Conservation (phyloP, 495 filamentous ascomycete genomes). For the Penicillium bovifimosum region DNA sequence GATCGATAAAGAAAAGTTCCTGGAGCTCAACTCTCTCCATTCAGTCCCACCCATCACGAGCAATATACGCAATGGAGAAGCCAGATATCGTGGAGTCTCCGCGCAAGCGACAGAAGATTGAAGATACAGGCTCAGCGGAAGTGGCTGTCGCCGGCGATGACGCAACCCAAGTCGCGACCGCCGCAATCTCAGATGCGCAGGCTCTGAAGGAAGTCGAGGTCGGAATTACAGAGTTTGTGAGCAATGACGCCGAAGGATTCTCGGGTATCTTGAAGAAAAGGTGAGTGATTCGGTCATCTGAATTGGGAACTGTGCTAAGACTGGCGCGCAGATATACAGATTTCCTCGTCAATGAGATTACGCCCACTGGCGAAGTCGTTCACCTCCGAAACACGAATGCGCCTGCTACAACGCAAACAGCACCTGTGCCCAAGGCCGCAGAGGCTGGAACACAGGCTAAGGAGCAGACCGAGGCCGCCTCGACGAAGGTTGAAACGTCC, state of each 20-base stretch:
- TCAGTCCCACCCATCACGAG: conserved; percentile 1
- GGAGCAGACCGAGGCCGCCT: conserved; percentile 4
- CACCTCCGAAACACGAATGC: conserved; percentile 56
- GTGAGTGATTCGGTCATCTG: conserved; percentile 23
- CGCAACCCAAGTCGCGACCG: conserved; percentile 11
- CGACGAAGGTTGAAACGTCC: conserved; percentile 2
- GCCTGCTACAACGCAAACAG: conserved; percentile 3
- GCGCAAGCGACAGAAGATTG: conserved; percentile 41
- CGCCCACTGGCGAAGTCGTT: conserved; percentile 67
- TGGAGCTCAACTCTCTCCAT: conserved; percentile 4
- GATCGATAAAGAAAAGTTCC: conserved; percentile 21
- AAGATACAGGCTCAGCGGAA: conserved; percentile 15
- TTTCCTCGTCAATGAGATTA: conserved; percentile 91
- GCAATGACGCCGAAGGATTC: conserved; percentile 44
- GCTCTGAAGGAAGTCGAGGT: conserved; percentile 44
- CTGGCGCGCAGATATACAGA: conserved; percentile 69
- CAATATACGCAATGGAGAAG: conserved; percentile 34
- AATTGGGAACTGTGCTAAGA: neutral
- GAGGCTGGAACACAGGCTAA: neutral
- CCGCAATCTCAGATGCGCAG: conserved; percentile 23
- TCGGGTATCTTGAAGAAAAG: conserved; percentile 54
- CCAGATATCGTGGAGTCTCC: conserved; percentile 38
- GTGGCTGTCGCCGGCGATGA: conserved; percentile 15
- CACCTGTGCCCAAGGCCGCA: neutral
- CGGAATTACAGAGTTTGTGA: conserved; percentile 54